Percentiles rank a stretch among this genome's conserved stretches.
Evolutionary conservation across 2,329 filamentous ascomycete species (phyloP).

Genomic region (Aureobasidium zeae): DNA sequence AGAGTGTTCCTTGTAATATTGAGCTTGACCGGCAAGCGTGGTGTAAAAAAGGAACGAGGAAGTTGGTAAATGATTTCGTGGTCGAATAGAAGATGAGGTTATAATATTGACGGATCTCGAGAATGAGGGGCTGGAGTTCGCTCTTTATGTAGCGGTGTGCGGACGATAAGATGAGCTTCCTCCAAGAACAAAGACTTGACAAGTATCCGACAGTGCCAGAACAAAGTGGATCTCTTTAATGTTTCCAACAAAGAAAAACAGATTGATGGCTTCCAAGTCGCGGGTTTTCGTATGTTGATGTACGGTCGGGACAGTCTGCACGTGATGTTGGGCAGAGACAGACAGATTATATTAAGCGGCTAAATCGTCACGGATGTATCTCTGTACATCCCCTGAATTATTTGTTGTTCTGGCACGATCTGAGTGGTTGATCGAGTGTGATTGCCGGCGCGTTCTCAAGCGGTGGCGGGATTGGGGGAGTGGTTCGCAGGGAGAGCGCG

Average conservation of each 20-base stretch:
- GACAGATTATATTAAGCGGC: no score
- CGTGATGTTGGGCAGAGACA: no score
- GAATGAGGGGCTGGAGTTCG: slow-evolving; percentile 14
- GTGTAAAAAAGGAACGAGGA: no score
- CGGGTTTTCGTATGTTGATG: no score
- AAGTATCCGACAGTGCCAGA: no score
- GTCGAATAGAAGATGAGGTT: background rate
- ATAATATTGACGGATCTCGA: background rate
- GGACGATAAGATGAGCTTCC: slow-evolving; percentile 11
- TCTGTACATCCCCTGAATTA: slow-evolving; percentile 13
- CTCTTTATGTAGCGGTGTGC: slow-evolving; percentile 15
- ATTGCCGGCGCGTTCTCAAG: background rate
- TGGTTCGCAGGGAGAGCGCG: no score
- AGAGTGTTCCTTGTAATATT: background rate
- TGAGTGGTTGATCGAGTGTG: slow-evolving; percentile 6
- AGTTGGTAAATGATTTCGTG: background rate
- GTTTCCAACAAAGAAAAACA: background rate
- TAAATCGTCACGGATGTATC: background rate
- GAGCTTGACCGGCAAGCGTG: slow-evolving; percentile 10
- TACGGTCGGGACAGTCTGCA: no score
- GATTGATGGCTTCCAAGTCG: background rate
- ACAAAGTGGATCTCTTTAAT: no score
- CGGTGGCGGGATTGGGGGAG: no score
- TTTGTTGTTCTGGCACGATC: slow-evolving; percentile 8
- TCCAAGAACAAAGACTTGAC: slow-evolving; percentile 10